Conservation (phyloP, 768 basidiomycete genomes). For the Kwoniella sp. region DNA sequence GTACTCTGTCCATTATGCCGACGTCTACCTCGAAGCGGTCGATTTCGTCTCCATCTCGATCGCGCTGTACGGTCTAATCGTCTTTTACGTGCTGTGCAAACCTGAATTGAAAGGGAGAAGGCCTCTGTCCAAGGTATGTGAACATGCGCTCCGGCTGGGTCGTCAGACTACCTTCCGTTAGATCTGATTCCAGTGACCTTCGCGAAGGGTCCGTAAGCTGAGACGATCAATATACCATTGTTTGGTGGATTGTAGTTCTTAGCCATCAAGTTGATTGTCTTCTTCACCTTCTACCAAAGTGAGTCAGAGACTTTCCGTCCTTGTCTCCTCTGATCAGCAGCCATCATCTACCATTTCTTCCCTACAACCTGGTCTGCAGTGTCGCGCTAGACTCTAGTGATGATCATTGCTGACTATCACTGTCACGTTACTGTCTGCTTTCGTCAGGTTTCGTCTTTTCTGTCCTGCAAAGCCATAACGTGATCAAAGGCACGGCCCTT, state of each 20-base stretch:
- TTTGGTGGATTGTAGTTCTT: conserved; percentile 61
- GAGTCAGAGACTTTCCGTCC: conserved; percentile 59
- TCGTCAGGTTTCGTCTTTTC: conserved; percentile 61
- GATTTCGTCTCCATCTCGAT: conserved; percentile 84
- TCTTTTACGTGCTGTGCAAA: conserved; percentile 80
- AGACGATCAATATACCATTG: background rate
- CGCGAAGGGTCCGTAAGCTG: background rate
- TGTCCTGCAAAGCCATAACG: conserved; percentile 64
- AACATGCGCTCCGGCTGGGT: background rate
- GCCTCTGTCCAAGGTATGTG: conserved; percentile 68
- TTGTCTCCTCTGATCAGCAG: conserved; percentile 57
- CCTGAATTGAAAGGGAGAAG: conserved; percentile 75
- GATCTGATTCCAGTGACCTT: background rate
- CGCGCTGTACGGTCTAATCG: conserved; percentile 79
- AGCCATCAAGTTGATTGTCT: conserved; percentile 75
- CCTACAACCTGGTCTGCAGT: no score
- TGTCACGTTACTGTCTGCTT: background rate
- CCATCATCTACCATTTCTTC: no score
- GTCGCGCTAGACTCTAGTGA: no score
- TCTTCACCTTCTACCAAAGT: conserved; percentile 86
- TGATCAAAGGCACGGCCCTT: conserved; percentile 74
- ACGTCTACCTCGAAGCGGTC: conserved; percentile 59
- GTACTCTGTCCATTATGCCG: conserved; percentile 46
- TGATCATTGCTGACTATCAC: background rate
- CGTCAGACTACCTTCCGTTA: background rate